Evolutionary conservation across 1,139 yeast species (phyloP).

Genomic region (Geotrichum histeridarum): DNA sequence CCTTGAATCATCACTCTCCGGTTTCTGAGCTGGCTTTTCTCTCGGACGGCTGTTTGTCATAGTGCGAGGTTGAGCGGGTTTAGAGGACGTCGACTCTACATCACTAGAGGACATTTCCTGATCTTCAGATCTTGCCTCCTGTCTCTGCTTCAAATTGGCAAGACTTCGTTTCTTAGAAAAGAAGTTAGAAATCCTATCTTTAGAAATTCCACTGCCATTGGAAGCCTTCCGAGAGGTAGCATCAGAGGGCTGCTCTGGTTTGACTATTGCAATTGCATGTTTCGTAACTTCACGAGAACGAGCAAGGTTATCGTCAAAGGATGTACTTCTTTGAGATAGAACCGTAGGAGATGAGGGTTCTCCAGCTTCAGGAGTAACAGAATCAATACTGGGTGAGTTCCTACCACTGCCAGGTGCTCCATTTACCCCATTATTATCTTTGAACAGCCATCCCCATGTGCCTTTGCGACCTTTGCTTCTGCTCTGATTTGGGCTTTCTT

Average conservation of each 20-base stretch:
- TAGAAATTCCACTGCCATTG: conserved; percentile 2
- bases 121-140: not conserved
- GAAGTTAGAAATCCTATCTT: conserved; percentile 13
- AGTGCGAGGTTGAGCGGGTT: conserved; percentile 1
- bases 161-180: conserved; percentile 17
- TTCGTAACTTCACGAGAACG: not conserved
- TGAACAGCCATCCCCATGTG: conserved; percentile 30
- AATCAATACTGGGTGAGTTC: not conserved
- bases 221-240: conserved; percentile 1
- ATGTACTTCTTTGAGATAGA: no score
- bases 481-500: conserved; percentile 14
- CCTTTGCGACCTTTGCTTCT: conserved; percentile 21
- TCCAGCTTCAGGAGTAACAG: no score
- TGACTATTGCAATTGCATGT: not conserved
- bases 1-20: not conserved
- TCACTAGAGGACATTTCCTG: not conserved
- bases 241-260: not conserved
- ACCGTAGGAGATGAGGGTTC: no score
- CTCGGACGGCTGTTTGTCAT: not conserved
- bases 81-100: not conserved
- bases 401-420: not conserved
- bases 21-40: no score
- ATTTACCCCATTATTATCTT: conserved; percentile 1
- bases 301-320: no score
- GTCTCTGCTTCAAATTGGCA: conserved; percentile 9